A percentile compares a stretch with the other conserved stretches of the same genome.
phyloP scores from a whole-genome alignment of 257 asterid species.

The Lycium barbarum region DNA sequence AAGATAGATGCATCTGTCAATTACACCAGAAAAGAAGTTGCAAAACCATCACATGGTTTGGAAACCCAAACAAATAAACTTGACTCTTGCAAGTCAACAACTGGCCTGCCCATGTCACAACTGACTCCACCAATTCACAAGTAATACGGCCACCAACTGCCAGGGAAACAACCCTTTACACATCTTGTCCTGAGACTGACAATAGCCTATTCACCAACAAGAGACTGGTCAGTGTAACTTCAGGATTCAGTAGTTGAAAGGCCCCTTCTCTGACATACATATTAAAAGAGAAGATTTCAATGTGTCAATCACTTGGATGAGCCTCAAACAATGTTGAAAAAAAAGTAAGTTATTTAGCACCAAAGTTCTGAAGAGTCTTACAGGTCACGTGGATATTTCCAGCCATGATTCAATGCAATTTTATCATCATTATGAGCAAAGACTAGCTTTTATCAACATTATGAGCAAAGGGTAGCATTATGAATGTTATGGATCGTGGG shows the following conservation, averaged over 20 bases:
- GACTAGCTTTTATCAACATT: no score
- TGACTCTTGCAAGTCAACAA: neutral
- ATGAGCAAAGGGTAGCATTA: no score
- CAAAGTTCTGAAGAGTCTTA: no score
- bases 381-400: no score
- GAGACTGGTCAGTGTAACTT: neutral
- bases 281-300: no score
- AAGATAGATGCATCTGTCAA: neutral
- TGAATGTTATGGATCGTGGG: no score
- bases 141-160: neutral
- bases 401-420: no score
- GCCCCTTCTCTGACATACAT: neutral
- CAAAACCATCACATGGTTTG: no score
- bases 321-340: neutral
- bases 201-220: neutral
- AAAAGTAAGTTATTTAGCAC: no score
- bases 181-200: no score
- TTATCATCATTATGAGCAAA: no score
- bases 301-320: neutral
- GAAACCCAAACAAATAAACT: neutral
- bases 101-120: neutral
- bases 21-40: neutral
- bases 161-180: neutral
- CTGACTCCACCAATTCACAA: no score
- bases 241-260: neutral